Evolutionary conservation across 2,329 filamentous ascomycete genomes (phyloP).

Genomic region (Gnomoniopsis sp.): DNA sequence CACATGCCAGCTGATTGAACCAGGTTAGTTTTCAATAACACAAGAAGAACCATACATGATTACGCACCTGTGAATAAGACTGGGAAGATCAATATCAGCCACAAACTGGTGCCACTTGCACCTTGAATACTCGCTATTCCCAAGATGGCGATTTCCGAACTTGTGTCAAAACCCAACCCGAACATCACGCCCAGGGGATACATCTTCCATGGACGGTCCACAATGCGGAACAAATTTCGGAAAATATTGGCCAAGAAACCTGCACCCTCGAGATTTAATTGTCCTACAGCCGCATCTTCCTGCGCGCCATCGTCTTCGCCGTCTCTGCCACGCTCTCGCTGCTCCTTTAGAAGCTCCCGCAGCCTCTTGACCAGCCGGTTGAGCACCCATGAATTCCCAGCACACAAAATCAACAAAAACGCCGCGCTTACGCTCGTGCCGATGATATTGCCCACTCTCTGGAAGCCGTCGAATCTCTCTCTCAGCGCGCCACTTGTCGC

Average conservation of each 20-base stretch:
- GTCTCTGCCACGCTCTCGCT: constrained; percentile 28
- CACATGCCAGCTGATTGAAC: constrained; percentile 75
- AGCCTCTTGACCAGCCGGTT: constrained; percentile 72
- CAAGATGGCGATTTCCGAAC: constrained; percentile 86
- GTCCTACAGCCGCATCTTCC: constrained; percentile 36
- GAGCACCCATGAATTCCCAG: constrained; percentile 83
- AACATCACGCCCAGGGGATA: constrained; percentile 86
- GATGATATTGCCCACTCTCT: constrained; percentile 79
- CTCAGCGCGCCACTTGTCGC: constrained; percentile 83
- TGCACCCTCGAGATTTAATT: constrained; percentile 70
- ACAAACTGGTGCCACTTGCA: constrained; percentile 80
- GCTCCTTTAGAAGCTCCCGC: constrained; percentile 51
- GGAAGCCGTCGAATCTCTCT: constrained; percentile 76
- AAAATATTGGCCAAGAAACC: constrained; percentile 73
- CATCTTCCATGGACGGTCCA: constrained; percentile 88
- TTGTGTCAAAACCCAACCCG: constrained; percentile 92
- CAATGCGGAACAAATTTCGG: constrained; percentile 70
- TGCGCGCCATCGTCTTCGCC: constrained; percentile 8
- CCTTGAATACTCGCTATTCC: constrained; percentile 89
- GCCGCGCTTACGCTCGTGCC: constrained; percentile 82
- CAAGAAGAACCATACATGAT: not conserved
- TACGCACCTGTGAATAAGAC: constrained; percentile 75
- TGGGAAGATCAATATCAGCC: constrained; percentile 92
- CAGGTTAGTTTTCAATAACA: not conserved
- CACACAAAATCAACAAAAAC: constrained; percentile 77